These are phyloP conservation scores for Drechslera avenae DNA, from an alignment of 2,329 filamentous ascomycete species.

Conservation along the genomic window DNA sequence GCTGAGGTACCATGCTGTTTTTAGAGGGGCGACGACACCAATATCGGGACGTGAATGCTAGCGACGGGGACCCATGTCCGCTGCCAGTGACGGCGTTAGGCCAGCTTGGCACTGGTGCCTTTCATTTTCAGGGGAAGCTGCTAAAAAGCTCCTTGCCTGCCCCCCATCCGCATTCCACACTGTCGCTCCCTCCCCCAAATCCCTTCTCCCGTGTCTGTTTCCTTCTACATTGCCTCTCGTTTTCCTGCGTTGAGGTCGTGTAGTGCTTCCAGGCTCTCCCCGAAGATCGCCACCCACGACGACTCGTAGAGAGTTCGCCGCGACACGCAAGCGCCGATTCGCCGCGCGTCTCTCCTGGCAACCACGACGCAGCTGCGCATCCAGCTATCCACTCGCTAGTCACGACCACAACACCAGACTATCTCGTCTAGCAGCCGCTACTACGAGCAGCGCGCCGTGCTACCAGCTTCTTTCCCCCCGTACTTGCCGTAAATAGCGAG, in stretches of 20 bases:
- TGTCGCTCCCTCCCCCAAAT: conserved; percentile 32
- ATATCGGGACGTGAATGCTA: conserved; percentile 26
- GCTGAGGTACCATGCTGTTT: conserved; percentile 15
- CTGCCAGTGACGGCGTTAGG: conserved; percentile 30
- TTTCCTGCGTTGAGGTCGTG: conserved; percentile 29
- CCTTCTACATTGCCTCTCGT: conserved; percentile 40
- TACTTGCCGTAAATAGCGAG: conserved; percentile 16
- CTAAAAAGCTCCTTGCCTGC: conserved; percentile 40
- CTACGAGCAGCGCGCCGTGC: conserved; percentile 26
- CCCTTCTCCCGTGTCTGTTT: conserved; percentile 29
- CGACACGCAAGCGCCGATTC: conserved; percentile 32
- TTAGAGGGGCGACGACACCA: conserved; percentile 25
- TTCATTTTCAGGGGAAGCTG: conserved; percentile 40
- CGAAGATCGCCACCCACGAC: conserved; percentile 25
- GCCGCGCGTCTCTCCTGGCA: conserved; percentile 43
- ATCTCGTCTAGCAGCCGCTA: conserved; percentile 23
- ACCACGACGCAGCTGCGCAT: conserved; percentile 34
- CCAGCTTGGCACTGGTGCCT: conserved; percentile 32
- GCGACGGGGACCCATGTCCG: conserved; percentile 33
- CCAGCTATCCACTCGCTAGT: conserved; percentile 39
- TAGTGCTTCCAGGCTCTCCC: conserved; percentile 26
- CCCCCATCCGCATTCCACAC: conserved; percentile 34
- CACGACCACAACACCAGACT: conserved; percentile 20
- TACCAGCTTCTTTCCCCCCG: conserved; percentile 1
- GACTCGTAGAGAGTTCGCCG: conserved; percentile 13